Base-by-base conservation (phyloP, 1,139 yeast species). In the Hansenula sp. region DNA sequence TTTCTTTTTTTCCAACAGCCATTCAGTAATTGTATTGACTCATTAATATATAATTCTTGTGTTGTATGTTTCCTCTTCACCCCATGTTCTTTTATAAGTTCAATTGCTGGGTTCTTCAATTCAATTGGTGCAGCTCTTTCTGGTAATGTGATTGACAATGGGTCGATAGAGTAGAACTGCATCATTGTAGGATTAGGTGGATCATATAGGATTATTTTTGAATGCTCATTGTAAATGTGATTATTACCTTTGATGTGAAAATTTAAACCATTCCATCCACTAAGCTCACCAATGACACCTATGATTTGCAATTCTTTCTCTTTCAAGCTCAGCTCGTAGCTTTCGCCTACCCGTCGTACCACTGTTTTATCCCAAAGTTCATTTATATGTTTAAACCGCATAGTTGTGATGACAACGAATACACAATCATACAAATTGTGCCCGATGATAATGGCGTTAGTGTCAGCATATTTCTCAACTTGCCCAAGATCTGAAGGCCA, bases 131-230 rank as follows among this genome's bases (percentile, higher is more conserved):
- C 36, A 13, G 56, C 50, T 36, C 60, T 57, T 41, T 65, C 70
- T 2, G 73, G 69, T 2, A 83, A 71, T 47, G 83, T 89, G 38
- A 83, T 71, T 27, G 77, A 69, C 31, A 83, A 84, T 0, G 97
- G 96, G 20, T 72, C 67, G 6, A 85, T 62, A 0, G 97, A 82
- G 51, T 80, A 84, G 59, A 85, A 88, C 53, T 90, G 96, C 71
- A 92, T 73, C 45, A 77, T 74, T 33, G 70, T 69, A 21, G 85
- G 79, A 38, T 77, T 74, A 0, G 97, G 97, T 1, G 95, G 86
- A 27, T 77, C 76, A 59, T 80, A 90, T 16, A 75, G 52, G 2
- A 90, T 67, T 2, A 87, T 56, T 24, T 69, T 69, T 35, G 63
- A 19, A 26, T 26, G 6, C 9, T 6, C 9, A 16, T 38, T 19